These are phyloP conservation scores for Prunus mira DNA, from an alignment of 306 rosid genomes.

Conservation along the genomic window DNA sequence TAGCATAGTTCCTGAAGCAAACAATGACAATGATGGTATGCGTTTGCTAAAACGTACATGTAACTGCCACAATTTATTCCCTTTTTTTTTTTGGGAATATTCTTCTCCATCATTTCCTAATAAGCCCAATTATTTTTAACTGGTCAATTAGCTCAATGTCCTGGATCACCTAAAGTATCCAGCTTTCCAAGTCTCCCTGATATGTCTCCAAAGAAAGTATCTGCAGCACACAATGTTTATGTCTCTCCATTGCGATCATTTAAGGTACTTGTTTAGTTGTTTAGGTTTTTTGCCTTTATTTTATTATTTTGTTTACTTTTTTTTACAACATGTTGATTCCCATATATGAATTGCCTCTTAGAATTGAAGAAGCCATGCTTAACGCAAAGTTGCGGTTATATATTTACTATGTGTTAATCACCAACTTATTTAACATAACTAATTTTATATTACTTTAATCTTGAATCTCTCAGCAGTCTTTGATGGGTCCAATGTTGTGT, in stretches of 20 bases:
- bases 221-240: constrained; percentile 88
- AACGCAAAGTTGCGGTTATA: neutral
- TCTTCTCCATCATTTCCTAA: constrained; percentile 20
- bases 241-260: constrained; percentile 95
- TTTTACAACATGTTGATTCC: neutral
- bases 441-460: neutral
- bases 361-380: neutral
- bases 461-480: neutral
- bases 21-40: constrained; percentile 64
- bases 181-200: constrained; percentile 93
- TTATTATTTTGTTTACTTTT: constrained; percentile 3
- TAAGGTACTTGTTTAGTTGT: constrained; percentile 57
- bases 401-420: neutral
- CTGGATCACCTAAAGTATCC: constrained; percentile 90
- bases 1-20: constrained; percentile 58
- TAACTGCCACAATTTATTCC: neutral
- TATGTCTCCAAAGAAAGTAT: constrained; percentile 98
- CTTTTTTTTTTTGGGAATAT: constrained; percentile 13
- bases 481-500: neutral
- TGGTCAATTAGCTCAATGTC: constrained; percentile 64
- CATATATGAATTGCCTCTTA: constrained; percentile 1
- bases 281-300: neutral
- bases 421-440: neutral
- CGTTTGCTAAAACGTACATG: constrained; percentile 3
- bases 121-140: constrained; percentile 15